Percentiles rank a stretch among this genome's conserved stretches.
These are phyloP conservation scores for Gonapodya sp. DNA, from an alignment of 192 early-diverging fungal genomes.

Conservation along the genomic window DNA sequence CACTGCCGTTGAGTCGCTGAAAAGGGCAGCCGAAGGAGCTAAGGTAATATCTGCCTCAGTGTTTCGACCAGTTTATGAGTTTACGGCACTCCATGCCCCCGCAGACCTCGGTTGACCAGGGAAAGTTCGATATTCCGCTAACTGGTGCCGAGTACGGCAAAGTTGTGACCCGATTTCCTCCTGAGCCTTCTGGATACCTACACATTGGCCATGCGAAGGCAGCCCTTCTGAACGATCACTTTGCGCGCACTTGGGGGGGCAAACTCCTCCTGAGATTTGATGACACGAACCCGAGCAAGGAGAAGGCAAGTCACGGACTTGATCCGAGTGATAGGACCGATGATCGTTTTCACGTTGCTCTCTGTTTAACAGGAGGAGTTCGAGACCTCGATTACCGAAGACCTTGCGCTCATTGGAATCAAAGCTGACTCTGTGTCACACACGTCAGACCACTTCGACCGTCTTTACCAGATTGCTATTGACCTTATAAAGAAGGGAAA, in stretches of 20 bases:
- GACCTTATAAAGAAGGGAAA: conserved; percentile 75
- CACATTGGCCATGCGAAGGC: conserved; percentile 99
- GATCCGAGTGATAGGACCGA: background rate
- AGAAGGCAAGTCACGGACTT: conserved; percentile 56
- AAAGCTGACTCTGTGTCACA: conserved; percentile 64
- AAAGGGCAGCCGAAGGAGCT: conserved; percentile 33
- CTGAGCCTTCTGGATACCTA: conserved; percentile 95
- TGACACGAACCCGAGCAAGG: conserved; percentile 97
- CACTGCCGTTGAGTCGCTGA: conserved; percentile 31
- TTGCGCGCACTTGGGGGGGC: conserved; percentile 83
- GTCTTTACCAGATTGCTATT: conserved; percentile 73
- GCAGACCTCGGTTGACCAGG: conserved; percentile 51
- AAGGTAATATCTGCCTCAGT: conserved; percentile 23
- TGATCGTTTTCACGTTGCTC: background rate
- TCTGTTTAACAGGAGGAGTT: conserved; percentile 74
- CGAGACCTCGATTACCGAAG: conserved; percentile 90
- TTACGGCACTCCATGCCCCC: background rate
- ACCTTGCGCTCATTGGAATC: conserved; percentile 81
- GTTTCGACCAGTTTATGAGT: background rate
- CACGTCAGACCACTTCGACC: conserved; percentile 89
- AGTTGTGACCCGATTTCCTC: conserved; percentile 97
- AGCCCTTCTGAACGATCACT: conserved; percentile 92
- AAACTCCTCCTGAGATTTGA: conserved; percentile 94
- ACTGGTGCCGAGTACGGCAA: conserved; percentile 68
- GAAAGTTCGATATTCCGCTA: conserved; percentile 87